These are phyloP conservation scores for Jatropha multifida DNA, from an alignment of 441 rosid genomes.

Conservation along the genomic window DNA sequence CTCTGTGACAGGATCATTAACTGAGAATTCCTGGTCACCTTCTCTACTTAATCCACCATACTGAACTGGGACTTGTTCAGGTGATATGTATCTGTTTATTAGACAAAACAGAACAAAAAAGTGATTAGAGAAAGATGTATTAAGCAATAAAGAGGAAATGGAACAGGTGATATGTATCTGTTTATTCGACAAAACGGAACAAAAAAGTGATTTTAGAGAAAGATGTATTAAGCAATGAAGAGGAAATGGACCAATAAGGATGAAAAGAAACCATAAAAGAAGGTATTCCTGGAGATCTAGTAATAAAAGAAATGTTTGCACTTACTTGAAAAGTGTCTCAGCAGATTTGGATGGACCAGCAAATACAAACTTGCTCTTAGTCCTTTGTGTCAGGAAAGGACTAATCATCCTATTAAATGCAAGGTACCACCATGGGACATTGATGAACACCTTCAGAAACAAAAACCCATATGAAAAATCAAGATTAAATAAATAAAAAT, in stretches of 20 bases:
- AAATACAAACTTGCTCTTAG: constrained; percentile 78
- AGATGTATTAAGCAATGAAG: neutral
- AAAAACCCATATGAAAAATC: neutral
- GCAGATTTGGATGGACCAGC: constrained; percentile 65
- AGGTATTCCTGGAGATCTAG: neutral
- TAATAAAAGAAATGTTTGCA: neutral
- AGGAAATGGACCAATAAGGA: neutral
- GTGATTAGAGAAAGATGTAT: neutral
- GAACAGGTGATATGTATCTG: constrained; percentile 62
- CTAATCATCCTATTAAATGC: constrained; percentile 69
- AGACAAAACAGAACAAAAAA: constrained; percentile 2
- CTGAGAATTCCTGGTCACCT: constrained; percentile 49
- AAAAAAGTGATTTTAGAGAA: neutral
- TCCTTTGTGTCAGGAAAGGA: constrained; percentile 79
- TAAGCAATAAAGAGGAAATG: no score
- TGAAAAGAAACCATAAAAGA: neutral
- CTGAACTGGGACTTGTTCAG: constrained; percentile 73
- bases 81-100: constrained; percentile 53
- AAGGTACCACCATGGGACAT: constrained; percentile 92
- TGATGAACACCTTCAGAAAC: constrained; percentile 64
- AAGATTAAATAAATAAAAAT: constrained; percentile 3
- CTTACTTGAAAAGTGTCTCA: constrained; percentile 78
- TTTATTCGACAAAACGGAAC: neutral
- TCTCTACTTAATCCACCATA: constrained; percentile 78
- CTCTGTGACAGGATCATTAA: constrained; percentile 55